Base-by-base conservation (phyloP, 1,284 basidiomycete species). In the Malassezia dermatis region DNA sequence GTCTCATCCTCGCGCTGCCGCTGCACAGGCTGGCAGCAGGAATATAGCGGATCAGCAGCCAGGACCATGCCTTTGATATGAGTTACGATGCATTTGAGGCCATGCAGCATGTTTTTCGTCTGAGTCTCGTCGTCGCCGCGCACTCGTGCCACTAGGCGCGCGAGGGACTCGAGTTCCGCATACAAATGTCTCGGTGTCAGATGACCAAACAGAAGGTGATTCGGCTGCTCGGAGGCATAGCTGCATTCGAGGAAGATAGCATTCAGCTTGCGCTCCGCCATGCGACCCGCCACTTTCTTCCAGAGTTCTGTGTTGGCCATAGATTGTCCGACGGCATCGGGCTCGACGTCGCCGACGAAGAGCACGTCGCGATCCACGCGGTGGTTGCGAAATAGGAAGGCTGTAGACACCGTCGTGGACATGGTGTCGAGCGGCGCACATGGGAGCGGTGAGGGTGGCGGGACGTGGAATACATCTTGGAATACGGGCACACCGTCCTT, bases 51-150 rank as follows among this genome's bases (percentile, higher is more conserved):
- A 32, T 42, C 27, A 30, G 37, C 48, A 21, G 49, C 21, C 4
- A 52, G 26, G 3, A 28, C n/a, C 50, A 52, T 45, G 23, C 31
- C 50, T 34, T 52, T 52, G 30, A 52, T 21, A 31, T 52, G 50
- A n/a, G 39, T 52, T 8, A 52, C 43, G 23, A 52, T 31, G 34
- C 50, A 52, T 21, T 44, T 52, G 12, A 52, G 21, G 2, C 43
- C 50, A 44, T 11, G 34, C 5, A 52, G 34, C 10, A 21, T 17
- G 8, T 35, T 19, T 11, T 45, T n/a, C 27, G 30, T 42, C 3
- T 27, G 6, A 12, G 13, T 19, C n/a, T 41, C 27, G 7, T 82
- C 83, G 6, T 85, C 89, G 77, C 84, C 94, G 76, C 89, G 89
- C 8, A 84, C 94, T 3, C 8, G n/a, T 12, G 26, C 19, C 1